Evolutionary conservation across 257 asterid genomes (phyloP).

Genomic region (Fraxinus cuspidata): DNA sequence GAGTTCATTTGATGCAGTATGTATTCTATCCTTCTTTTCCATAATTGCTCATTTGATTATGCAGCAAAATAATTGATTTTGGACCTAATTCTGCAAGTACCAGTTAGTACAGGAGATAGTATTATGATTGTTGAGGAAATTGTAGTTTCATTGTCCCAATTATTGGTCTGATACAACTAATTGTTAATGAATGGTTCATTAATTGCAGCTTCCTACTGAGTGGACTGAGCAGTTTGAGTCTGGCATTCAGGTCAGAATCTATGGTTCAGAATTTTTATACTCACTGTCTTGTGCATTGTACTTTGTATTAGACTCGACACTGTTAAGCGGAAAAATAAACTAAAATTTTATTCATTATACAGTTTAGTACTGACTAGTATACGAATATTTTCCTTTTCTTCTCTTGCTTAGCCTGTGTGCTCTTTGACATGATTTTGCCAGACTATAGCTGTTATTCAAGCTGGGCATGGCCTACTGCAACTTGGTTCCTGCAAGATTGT

Average conservation of each 20-base stretch:
- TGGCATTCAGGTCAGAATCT: constrained; percentile 83
- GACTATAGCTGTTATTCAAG: constrained; percentile 99
- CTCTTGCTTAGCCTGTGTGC: neutral
- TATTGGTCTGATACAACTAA: constrained; percentile 38
- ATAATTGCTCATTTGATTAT: constrained; percentile 24
- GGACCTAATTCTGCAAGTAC: neutral
- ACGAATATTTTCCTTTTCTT: neutral
- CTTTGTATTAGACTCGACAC: neutral
- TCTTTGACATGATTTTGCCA: constrained; percentile 33
- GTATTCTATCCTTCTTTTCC: constrained; percentile 27
- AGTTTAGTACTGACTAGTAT: too few species aligned
- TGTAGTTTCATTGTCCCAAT: constrained; percentile 42
- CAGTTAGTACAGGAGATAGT: neutral
- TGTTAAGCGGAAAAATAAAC: too few species aligned
- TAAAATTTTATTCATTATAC: too few species aligned
- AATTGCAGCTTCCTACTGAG: constrained; percentile 88
- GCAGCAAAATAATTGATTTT: constrained; percentile 32
- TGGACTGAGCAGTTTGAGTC: constrained; percentile 99
- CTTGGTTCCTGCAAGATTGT: constrained; percentile 98
- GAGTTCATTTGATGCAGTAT: constrained; percentile 99
- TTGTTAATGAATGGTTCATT: constrained; percentile 42
- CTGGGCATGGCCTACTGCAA: constrained; percentile 98
- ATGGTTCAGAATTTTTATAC: neutral
- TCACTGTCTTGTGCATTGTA: neutral
- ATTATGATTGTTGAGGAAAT: constrained; percentile 17